These are phyloP conservation scores for Syzygium malaccense DNA, from an alignment of 441 rosid genomes.

Conservation along the genomic window DNA sequence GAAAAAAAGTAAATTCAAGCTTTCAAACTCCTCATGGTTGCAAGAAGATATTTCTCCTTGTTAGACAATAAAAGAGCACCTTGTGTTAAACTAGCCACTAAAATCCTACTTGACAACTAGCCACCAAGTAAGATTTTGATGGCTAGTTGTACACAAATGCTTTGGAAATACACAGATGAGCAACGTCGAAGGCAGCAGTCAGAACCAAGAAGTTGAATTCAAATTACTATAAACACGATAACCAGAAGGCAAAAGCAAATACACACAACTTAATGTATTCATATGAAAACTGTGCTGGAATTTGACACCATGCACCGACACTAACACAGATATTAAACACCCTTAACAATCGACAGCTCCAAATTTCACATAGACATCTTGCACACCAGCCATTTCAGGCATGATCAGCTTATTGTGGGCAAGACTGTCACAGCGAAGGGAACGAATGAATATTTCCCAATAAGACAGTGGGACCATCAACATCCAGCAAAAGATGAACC, in stretches of 20 bases:
- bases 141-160: background rate
- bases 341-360: background rate
- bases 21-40: background rate
- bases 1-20: background rate
- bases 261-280: background rate
- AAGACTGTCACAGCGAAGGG: background rate
- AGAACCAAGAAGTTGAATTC: background rate
- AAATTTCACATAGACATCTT: background rate
- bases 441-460: background rate
- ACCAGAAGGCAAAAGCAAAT: background rate
- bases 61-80: background rate
- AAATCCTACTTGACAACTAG: background rate
- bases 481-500: background rate
- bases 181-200: background rate
- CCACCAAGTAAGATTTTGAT: background rate
- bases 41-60: background rate
- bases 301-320: background rate
- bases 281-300: background rate
- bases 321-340: background rate
- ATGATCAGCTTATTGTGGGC: background rate
- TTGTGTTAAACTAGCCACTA: background rate
- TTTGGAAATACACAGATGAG: background rate
- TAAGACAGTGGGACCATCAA: background rate
- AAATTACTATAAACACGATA: background rate
- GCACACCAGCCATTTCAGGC: background rate